Evolutionary conservation across 441 rosid genomes (phyloP).

Genomic region (Erodium chrysanthum): DNA sequence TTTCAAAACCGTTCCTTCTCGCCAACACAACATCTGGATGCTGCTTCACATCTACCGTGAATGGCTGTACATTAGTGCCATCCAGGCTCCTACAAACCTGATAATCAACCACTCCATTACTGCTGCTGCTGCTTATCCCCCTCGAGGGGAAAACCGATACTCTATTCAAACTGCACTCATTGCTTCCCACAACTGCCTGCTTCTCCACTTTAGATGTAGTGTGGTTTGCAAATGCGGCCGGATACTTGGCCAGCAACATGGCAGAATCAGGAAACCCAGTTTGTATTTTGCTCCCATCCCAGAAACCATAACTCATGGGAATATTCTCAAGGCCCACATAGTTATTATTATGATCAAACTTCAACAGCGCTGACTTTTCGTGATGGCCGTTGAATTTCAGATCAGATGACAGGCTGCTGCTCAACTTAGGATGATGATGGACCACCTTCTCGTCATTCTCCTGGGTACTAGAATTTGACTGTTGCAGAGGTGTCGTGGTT

Average conservation of each 20-base stretch:
- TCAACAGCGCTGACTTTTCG: slow-evolving; percentile 22
- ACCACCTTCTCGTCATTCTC: slow-evolving; percentile 35
- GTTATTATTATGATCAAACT: slow-evolving; percentile 35
- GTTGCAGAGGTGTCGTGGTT: slow-evolving; percentile 26
- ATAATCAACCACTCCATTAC: slow-evolving; percentile 41
- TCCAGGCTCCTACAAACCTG: slow-evolving; percentile 35
- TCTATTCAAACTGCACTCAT: slow-evolving; percentile 29
- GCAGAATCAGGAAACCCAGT: slow-evolving; percentile 72
- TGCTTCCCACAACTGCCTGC: slow-evolving; percentile 20
- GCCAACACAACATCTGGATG: slow-evolving; percentile 33
- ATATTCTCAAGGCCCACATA: slow-evolving; percentile 48
- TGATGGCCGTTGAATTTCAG: slow-evolving; percentile 21
- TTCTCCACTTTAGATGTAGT: slow-evolving; percentile 36
- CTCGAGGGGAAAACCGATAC: slow-evolving; percentile 27
- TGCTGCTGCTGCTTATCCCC: slow-evolving; percentile 25
- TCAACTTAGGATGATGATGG: slow-evolving; percentile 23
- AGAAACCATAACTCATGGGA: slow-evolving; percentile 59
- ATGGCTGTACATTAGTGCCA: slow-evolving; percentile 28
- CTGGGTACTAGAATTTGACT: slow-evolving; percentile 20
- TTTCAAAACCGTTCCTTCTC: slow-evolving; percentile 40
- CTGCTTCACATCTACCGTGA: slow-evolving; percentile 39
- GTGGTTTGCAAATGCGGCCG: slow-evolving; percentile 52
- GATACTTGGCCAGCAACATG: slow-evolving; percentile 56
- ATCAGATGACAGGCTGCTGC: slow-evolving; percentile 22
- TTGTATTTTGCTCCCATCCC: slow-evolving; percentile 83